Base-by-base conservation (phyloP, 257 asterid species). In the Rauvolfia tetraphylla region DNA sequence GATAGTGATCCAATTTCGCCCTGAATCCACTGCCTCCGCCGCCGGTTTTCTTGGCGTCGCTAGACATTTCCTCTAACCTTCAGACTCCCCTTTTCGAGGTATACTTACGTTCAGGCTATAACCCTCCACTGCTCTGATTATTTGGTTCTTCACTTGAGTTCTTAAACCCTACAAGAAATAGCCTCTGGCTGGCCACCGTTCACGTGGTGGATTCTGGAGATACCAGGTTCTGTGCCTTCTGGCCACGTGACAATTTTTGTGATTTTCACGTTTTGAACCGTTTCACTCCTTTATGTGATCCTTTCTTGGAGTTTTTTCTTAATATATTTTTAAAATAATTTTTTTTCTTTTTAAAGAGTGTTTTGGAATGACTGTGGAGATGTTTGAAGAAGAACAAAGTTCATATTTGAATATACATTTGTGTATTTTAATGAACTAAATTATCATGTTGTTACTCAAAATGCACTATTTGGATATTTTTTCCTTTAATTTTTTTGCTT, bases 1-100 rank as follows among this genome's bases (percentile, higher is more conserved):
- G 44, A 78, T 72, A 79, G 76, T 87, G 86, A 0, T 89, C 89
- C 86, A 92, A n/a, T 83, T 80, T 92, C 17, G 91, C 86, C 79
- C 90, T 83, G 76, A 95, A 89, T 18, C 98, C 96, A 49, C 89
- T 81, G 33, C 81, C 84, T 61, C 85, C 85, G 3, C 69, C 76
- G 70, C 76, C 77, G 71, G 84, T 48, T 66, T 84, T 86, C 85
- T 87, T 85, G 51, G 92, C 3, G 29, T 90, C 93, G 66, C 81
- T 75, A 70, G 87, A 83, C 92, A 85, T 88, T 76, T 80, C 65
- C 49, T 67, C 42, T 18, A 27, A 63, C 53, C 41, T 81, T 51
- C 61, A 70, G 33, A 31, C 25, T 20, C 5, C 4, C 22, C 56
- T 25, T 29, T 31, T 31, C 23, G 11, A 31, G n/a, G 13, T 34